Evolutionary conservation across 2,329 filamentous ascomycete genomes (phyloP), one percentile per base, ranked within the genome.

Genomic region (Cladosporium oxysporum): DNA sequence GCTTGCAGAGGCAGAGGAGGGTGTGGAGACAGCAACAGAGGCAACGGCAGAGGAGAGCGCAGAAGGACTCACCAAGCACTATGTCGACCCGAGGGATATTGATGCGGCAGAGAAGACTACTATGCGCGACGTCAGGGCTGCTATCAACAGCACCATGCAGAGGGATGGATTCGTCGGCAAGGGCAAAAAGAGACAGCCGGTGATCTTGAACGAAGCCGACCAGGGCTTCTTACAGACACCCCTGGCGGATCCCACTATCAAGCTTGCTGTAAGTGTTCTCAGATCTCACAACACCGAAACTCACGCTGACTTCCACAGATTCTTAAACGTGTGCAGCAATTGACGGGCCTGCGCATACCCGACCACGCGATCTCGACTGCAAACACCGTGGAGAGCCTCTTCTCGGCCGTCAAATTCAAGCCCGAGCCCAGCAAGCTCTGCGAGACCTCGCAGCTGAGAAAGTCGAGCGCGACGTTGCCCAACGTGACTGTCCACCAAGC

Each of bases 251-350:
- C 78, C 82, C 1, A 77, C 81, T 49, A 75, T 91, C 69, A 92
- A 91, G 76, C 93, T 95, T 81, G 87, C 88, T 66, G 91, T 95
- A 85, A 69, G 89, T 83, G 67, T 41, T 37, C 5, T n/a, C 49
- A 31, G 11, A n/a, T n/a, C n/a, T 28, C 26, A 58, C 69, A 35
- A 23, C 64, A n/a, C 23, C 16, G 10, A 37, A 31, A 62, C 60
- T 37, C 21, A 62, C 41, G 10, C 67, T 75, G 60, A 73, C n/a
- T 47, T 26, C 18, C 35, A 29, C 71, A 97, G 93, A 84, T 95
- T 70, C 81, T 89, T 73, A 96, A 97, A 80, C 89, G 92, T 66
- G 81, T 93, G 68, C 87, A 90, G 76, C 91, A 95, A 76, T 83
- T 96, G 67, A 93, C 90, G n/a, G 91, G 92, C 67, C 86, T 88